A percentile compares a stretch with the other conserved stretches of the same genome.
Conservation (phyloP, 345 rosid species). For the Gossypium arboreum region DNA sequence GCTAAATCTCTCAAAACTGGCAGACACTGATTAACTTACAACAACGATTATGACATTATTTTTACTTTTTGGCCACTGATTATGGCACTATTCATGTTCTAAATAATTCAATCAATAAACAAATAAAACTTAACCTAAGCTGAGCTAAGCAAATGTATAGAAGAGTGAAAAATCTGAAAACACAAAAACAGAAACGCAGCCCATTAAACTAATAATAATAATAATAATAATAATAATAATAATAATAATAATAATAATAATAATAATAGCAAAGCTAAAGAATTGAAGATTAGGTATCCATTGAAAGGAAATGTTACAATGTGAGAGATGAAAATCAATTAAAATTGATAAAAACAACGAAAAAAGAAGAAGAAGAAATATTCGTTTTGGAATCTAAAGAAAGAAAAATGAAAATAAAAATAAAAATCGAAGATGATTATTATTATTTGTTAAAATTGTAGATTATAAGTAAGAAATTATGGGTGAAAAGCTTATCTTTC, state of each 20-base stretch:
- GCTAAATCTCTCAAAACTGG: neutral
- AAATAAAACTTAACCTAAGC: neutral
- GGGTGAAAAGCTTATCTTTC: constrained; percentile 19
- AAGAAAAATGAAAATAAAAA: too few relatives aligned
- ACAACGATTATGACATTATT: neutral
- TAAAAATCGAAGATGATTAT: neutral
- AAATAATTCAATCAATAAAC: neutral
- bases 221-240: too few relatives aligned
- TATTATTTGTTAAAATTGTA: neutral
- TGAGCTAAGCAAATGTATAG: neutral
- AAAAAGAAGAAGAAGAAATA: neutral
- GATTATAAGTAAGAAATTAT: neutral
- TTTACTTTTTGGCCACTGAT: neutral
- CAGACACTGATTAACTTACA: neutral
- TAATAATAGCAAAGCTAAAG: neutral
- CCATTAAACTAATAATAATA: neutral
- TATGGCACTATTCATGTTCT: neutral
- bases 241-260: too few relatives aligned
- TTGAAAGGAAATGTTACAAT: constrained; percentile 22
- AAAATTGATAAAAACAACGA: neutral
- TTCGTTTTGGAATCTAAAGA: neutral
- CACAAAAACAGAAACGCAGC: neutral
- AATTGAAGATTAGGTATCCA: neutral
- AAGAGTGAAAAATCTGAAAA: neutral
- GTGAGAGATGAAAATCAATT: constrained; percentile 21